Evolutionary conservation across 2,329 filamentous ascomycete genomes (phyloP), one percentile per base, ranked within the genome.

Genomic region (Alternaria sp.): DNA sequence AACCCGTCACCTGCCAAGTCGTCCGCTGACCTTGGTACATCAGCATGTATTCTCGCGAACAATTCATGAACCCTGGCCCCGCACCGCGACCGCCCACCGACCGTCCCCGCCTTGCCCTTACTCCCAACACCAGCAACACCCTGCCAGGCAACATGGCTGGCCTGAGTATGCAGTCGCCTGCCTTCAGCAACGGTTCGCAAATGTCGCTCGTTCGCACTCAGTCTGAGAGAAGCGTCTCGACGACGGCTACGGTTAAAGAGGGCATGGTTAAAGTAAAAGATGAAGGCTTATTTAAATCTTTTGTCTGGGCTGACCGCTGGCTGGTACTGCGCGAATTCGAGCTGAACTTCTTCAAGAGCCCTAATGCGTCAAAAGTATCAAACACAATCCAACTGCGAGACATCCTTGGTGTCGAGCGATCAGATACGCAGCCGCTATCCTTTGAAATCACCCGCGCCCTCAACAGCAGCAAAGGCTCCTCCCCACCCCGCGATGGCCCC

Each of bases 61-160:
- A 88, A 71, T 98, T 98, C 82, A 96, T 98, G 91, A 98, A 98
- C 79, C 93, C 95, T 62, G 93, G 95, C 66, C 94, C 95, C 70
- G 94, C 95, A 68, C 95, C 95, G 66, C 90, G 91, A 72, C 94
- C 95, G 61, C 95, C 94, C 21, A 89, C 86, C 60, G 91, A 95
- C 73, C 88, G 91, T 71, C 91, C 93, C 61, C 89, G 91, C 73
- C 86, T 97, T 67, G 88, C 89, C 71, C 84, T 96, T 60, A 92
- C 90, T 40, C 93, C 89, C 61, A 90, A 86, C 75, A 86, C 87
- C 62, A 80, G 82, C 70, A 91, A 88, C 75, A 76, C 61, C 40
- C 83, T 91, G 23, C 87, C 90, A 14, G 90, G 89, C 63, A 93
- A 88, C 79, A 92, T 94, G 83, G 90, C 89, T 58, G 90, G 89